These are phyloP conservation scores for Talaromyces rugulosus DNA, from an alignment of 2,329 filamentous ascomycete species.

Conservation along the genomic window DNA sequence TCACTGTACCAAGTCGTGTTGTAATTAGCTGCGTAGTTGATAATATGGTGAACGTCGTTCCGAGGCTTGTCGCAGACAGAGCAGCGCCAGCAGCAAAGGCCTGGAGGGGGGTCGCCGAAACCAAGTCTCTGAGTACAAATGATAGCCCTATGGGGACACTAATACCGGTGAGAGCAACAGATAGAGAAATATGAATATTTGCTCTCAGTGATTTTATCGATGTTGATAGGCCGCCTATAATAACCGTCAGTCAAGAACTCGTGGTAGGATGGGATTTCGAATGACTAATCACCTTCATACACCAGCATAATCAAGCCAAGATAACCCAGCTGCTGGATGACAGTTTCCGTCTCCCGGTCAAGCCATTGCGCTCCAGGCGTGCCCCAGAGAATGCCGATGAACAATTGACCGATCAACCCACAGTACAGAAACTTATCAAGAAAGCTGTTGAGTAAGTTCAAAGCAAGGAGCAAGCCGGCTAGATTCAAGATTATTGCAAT, in stretches of 20 bases:
- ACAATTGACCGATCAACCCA: conserved; percentile 67
- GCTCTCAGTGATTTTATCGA: conserved; percentile 52
- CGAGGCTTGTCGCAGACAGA: conserved; percentile 69
- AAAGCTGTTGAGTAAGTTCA: conserved; percentile 56
- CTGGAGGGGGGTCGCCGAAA: conserved; percentile 52
- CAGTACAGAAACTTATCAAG: conserved; percentile 63
- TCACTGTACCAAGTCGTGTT: conserved; percentile 57
- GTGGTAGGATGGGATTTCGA: neutral
- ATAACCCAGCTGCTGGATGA: conserved; percentile 65
- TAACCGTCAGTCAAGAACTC: neutral
- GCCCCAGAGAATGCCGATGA: conserved; percentile 68
- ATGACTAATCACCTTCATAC: conserved; percentile 55
- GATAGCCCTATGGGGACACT: conserved; percentile 61
- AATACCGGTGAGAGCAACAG: conserved; percentile 65
- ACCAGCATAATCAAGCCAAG: conserved; percentile 68
- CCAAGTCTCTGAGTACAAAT: conserved; percentile 53
- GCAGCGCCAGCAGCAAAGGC: conserved; percentile 70
- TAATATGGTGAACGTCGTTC: conserved; percentile 64
- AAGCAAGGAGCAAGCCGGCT: conserved; percentile 58
- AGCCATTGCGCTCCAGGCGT: conserved; percentile 62
- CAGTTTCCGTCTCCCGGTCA: conserved; percentile 46
- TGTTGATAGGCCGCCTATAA: conserved; percentile 49
- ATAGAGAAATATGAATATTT: conserved; percentile 57
- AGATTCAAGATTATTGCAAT: conserved; percentile 58
- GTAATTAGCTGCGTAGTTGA: conserved; percentile 56